Base-by-base conservation (phyloP, 2,329 filamentous ascomycete species). In the Penicillium sp. region DNA sequence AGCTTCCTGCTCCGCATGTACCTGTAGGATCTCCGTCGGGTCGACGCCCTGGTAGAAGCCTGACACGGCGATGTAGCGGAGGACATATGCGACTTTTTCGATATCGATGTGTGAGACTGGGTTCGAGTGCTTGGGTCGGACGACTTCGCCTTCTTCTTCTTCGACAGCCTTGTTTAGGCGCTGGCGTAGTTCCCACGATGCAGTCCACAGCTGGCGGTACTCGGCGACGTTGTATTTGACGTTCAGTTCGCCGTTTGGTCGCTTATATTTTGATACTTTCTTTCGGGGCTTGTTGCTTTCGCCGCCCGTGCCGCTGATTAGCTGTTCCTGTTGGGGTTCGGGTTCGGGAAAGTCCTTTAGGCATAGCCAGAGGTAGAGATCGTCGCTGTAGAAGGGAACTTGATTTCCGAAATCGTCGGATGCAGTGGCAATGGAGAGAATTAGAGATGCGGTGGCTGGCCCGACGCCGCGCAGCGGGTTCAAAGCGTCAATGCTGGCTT, bases 331-430 rank as follows among this genome's bases (percentile, higher is more conserved):
- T 13, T 27, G 4, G 6, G 11, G 12, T 25, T 39, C 30, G 12
- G 23, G 13, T 3, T 30, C 39, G 2, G 57, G 54, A 17, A 49
- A 58, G 6, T 43, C 42, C 13, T 45, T 38, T 25, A 54, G 12
- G 55, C 58, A 57, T 2, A 69, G 45, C 66, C 67, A 70, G 7
- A 59, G 46, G 35, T 55, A 69, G 14, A 62, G 40, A 45, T 70
- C 66, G 29, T 70, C 67, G 26, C 65, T 67, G 42, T 65, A 70
- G 30, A 70, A 70, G 0, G 67, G 66, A 1, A 62, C 41, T 12
- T 56, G 47, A 14, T 42, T 41, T 4, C 22, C 20, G 1, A 22
- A n/a, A 2, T 37, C 37, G 6, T 31, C 27, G 2, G n/a, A 7
- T 7, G 32, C 41, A 1, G 57, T 52, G 3, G 47, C 58, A 6